phyloP scores from a whole-genome alignment of 805 yeast genomes.

The Candida cerambycidarum region DNA sequence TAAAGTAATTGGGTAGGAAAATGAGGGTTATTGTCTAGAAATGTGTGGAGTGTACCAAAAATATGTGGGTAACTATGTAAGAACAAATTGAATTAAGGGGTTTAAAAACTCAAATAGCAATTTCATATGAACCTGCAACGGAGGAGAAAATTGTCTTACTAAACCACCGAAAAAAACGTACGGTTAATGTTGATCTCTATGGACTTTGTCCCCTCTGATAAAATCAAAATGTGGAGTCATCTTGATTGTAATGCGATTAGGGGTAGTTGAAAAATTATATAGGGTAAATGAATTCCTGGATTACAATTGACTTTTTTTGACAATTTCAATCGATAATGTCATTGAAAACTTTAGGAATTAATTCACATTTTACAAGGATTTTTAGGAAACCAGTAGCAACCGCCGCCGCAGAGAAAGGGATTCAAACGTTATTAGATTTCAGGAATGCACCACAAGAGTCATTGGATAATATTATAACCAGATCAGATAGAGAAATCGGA shows the following conservation, averaged over 20 bases:
- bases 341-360: slow-evolving; percentile 40
- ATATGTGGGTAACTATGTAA: not conserved
- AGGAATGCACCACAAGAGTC: slow-evolving; percentile 46
- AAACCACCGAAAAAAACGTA: not conserved
- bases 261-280: slow-evolving; percentile 8
- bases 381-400: slow-evolving; percentile 28
- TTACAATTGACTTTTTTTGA: not conserved
- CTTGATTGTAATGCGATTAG: not conserved
- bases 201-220: slow-evolving; percentile 1
- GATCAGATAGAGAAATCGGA: slow-evolving; percentile 75
- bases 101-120: not conserved
- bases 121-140: slow-evolving; percentile 4
- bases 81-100: slow-evolving; percentile 1
- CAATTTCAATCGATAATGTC: slow-evolving; percentile 27
- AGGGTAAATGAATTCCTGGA: slow-evolving; percentile 4
- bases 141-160: slow-evolving; percentile 1
- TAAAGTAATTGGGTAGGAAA: not conserved
- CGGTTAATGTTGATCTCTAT: not conserved
- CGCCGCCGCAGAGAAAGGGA: slow-evolving; percentile 16
- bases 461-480: slow-evolving; percentile 50
- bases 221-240: slow-evolving; percentile 4
- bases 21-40: not conserved
- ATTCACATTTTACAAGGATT: slow-evolving; percentile 34
- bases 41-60: not conserved
- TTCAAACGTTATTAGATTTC: slow-evolving; percentile 57